Evolutionary conservation across 2,329 filamentous ascomycete genomes (phyloP).

Genomic region (Knoxdaviesia capensis): DNA sequence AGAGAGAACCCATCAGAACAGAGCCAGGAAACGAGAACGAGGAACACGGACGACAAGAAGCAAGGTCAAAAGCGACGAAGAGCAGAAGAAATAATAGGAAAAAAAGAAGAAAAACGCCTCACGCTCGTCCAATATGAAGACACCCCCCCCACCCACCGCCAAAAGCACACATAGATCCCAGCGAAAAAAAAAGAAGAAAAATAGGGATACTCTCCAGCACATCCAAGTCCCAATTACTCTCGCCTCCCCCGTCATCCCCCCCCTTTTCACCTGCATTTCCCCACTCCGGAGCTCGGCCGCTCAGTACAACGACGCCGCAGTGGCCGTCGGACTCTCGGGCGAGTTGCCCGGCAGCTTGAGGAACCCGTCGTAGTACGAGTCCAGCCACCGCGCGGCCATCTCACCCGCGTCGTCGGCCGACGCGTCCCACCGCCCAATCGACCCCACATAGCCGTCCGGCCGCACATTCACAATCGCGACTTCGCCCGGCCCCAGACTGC

Average conservation of each 20-base stretch:
- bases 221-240: background rate
- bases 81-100: background rate
- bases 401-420: constrained; percentile 27
- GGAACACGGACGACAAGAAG: too few relatives aligned
- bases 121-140: background rate
- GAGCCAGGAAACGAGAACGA: too few relatives aligned
- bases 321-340: background rate
- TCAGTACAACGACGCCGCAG: background rate
- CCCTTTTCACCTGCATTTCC: too few relatives aligned
- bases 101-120: background rate
- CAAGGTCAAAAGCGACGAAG: too few relatives aligned
- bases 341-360: constrained; percentile 22
- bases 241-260: too few relatives aligned
- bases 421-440: constrained; percentile 33
- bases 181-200: constrained; percentile 1
- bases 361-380: constrained; percentile 32
- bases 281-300: too few relatives aligned
- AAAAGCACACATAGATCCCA: background rate
- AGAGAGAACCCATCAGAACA: background rate
- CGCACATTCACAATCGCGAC: constrained; percentile 47
- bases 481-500: constrained; percentile 31
- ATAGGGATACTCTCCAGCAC: background rate
- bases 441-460: constrained; percentile 56
- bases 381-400: constrained; percentile 32
- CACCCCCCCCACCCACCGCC: background rate